A percentile compares a stretch with the other conserved stretches of the same genome.
Conservation (phyloP, 179 eudicot species). For the Amaranthus tricolor region DNA sequence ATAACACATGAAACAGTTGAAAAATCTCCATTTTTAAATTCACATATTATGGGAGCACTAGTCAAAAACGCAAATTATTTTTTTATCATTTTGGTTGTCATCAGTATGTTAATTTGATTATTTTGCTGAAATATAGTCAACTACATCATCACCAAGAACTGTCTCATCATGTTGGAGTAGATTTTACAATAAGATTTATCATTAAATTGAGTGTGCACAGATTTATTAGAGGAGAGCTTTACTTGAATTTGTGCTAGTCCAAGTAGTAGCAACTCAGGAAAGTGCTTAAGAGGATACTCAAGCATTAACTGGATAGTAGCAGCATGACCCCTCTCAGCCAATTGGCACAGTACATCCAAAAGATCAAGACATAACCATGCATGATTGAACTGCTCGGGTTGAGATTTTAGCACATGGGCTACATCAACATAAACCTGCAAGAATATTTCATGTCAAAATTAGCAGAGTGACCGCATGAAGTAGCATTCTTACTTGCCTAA, state of each 20-base stretch:
- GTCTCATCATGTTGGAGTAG: neutral
- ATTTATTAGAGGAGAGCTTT: constrained; percentile 20
- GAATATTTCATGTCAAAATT: constrained; percentile 5
- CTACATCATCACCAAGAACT: neutral
- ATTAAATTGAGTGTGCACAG: neutral
- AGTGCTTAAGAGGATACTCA: constrained; percentile 65
- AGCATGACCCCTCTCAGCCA: constrained; percentile 89
- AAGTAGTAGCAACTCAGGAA: constrained; percentile 81
- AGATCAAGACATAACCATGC: constrained; percentile 91
- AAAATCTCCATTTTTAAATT: neutral
- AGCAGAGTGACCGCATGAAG: constrained; percentile 9
- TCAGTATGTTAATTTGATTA: too few species aligned
- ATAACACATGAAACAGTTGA: neutral
- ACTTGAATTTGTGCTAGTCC: constrained; percentile 93
- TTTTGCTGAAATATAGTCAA: neutral
- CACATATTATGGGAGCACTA: neutral
- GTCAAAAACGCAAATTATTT: neutral
- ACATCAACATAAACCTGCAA: constrained; percentile 66
- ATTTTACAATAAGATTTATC: neutral
- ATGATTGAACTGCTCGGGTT: constrained; percentile 53
- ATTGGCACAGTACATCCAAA: constrained; percentile 77
- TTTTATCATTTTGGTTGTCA: too few species aligned
- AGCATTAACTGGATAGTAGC: constrained; percentile 65
- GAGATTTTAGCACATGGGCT: constrained; percentile 55
- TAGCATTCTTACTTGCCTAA: constrained; percentile 4